Percentiles rank a stretch among this genome's conserved stretches.
These are phyloP conservation scores for Funneliformis mosseae DNA, from an alignment of 192 early-diverging fungal genomes.

Conservation along the genomic window DNA sequence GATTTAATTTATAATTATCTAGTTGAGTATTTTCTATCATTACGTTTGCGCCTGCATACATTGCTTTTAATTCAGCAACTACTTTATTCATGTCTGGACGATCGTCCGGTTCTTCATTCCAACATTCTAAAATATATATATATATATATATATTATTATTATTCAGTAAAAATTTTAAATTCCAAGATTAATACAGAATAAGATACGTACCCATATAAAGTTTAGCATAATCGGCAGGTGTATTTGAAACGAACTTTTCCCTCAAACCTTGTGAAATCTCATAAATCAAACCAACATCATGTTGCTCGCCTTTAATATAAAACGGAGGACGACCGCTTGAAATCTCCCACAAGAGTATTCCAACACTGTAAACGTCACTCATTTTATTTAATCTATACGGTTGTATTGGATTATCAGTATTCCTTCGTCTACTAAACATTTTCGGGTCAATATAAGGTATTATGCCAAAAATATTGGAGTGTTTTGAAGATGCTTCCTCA, in stretches of 20 bases:
- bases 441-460: background rate
- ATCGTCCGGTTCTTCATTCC: too few species aligned
- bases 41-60: too few species aligned
- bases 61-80: too few species aligned
- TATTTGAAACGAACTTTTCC: background rate
- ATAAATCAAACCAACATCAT: background rate
- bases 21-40: too few species aligned
- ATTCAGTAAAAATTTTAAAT: too few species aligned
- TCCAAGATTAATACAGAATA: too few species aligned
- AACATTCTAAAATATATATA: too few species aligned
- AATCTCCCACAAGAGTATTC: background rate
- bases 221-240: background rate
- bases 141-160: too few species aligned
- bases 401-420: background rate
- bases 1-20: too few species aligned
- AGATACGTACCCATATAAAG: background rate
- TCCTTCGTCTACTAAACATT: background rate
- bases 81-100: too few species aligned
- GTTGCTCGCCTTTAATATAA: background rate
- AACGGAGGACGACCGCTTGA: background rate
- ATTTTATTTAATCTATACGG: background rate
- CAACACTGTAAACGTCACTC: background rate
- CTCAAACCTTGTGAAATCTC: background rate
- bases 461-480: background rate
- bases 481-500: background rate